Percentiles rank a stretch among this genome's conserved stretches.
These are phyloP conservation scores for Cercospora sesami DNA, from an alignment of 2,329 filamentous ascomycete species.

Conservation along the genomic window DNA sequence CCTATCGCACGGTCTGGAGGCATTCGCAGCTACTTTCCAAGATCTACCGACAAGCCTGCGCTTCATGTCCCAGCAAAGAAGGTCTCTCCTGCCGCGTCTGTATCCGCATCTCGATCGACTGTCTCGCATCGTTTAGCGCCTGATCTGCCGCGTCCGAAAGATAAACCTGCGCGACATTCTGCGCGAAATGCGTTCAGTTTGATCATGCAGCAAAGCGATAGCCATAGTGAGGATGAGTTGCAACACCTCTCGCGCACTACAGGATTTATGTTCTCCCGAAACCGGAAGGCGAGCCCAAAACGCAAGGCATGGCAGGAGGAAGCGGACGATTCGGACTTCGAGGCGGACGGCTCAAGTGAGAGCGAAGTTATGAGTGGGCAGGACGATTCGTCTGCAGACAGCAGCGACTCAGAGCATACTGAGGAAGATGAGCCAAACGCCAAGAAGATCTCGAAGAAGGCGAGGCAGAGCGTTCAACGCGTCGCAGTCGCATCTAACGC, in stretches of 20 bases:
- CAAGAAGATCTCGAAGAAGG: not conserved
- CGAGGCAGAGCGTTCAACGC: not conserved
- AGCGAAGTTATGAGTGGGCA: not conserved
- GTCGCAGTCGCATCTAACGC: not conserved
- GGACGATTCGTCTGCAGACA: not conserved
- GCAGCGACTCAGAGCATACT: not conserved
- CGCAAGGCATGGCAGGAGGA: not conserved
- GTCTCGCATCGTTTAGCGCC: not conserved
- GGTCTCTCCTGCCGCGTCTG: not conserved
- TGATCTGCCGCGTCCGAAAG: not conserved
- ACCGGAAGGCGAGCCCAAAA: not conserved
- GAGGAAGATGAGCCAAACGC: not conserved
- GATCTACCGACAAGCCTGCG: too few relatives aligned
- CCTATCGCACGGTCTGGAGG: not conserved
- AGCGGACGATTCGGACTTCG: not conserved
- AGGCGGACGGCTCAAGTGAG: not conserved
- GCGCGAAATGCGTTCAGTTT: not conserved
- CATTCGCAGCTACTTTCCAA: not conserved
- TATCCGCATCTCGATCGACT: not conserved
- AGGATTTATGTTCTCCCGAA: not conserved
- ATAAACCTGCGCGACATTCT: not conserved
- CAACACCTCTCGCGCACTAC: not conserved
- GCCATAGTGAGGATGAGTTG: conserved; percentile 1
- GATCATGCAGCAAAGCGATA: not conserved
- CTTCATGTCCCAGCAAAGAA: not conserved